Evolutionary conservation across 345 rosid species (phyloP).

Genomic region (Euclidium syriacum): DNA sequence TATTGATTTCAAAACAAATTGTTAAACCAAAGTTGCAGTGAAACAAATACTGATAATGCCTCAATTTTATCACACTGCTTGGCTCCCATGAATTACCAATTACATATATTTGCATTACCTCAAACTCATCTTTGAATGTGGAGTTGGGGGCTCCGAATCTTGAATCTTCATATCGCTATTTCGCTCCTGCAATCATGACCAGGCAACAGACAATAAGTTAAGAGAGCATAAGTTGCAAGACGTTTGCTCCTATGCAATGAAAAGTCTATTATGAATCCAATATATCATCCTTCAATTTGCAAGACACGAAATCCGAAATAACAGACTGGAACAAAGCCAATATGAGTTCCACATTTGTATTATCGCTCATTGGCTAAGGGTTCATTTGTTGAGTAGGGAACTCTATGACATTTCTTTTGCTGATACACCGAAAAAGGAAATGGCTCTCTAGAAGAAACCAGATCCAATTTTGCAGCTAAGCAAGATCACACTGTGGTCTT

Average conservation of each 20-base stretch:
- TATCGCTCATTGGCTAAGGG: neutral
- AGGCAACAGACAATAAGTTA: constrained; percentile 5
- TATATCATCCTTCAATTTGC: too few species aligned
- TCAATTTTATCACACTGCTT: neutral
- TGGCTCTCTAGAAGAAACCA: neutral
- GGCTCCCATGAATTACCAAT: neutral
- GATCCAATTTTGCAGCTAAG: neutral
- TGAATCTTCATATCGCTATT: constrained; percentile 74
- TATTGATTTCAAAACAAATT: neutral
- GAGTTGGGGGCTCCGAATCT: constrained; percentile 97
- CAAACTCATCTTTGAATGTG: constrained; percentile 76
- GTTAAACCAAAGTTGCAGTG: neutral
- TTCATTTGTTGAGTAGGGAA: neutral
- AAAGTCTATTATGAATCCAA: neutral
- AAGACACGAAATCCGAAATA: neutral
- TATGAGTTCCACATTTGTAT: neutral
- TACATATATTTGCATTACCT: constrained; percentile 46
- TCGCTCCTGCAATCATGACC: constrained; percentile 60
- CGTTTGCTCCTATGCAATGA: neutral
- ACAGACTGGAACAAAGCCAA: neutral
- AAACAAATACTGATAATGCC: neutral
- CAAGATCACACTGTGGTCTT: neutral
- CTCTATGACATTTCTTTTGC: neutral
- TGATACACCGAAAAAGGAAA: neutral
- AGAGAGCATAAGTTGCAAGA: constrained; percentile 3